Percentiles rank a stretch among this genome's conserved stretches.
phyloP scores from a whole-genome alignment of 2,329 filamentous ascomycete genomes.

The Hymenoscyphus fructigenus region DNA sequence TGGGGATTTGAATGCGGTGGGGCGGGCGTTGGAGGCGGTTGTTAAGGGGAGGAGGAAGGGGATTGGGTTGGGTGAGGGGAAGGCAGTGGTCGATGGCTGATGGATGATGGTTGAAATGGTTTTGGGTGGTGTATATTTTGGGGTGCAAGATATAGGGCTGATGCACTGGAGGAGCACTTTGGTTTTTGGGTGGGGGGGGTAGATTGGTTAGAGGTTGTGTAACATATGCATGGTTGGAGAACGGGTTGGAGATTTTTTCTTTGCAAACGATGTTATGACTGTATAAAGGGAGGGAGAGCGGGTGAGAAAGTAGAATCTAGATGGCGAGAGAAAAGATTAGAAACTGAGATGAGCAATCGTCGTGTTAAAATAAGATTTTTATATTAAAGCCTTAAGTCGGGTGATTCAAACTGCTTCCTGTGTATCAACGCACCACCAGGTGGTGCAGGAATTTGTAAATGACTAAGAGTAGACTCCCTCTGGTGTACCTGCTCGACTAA shows the following conservation, averaged over 20 bases:
- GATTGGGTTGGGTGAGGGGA: slow-evolving; percentile 60
- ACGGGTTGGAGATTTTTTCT: not conserved
- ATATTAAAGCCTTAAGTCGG: slow-evolving; percentile 11
- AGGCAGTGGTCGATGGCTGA: not conserved
- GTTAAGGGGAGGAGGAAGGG: slow-evolving; percentile 66
- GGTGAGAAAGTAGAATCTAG: not conserved
- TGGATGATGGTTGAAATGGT: not conserved
- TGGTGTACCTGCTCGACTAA: too few species aligned
- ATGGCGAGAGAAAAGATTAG: not conserved
- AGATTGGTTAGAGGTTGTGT: not conserved
- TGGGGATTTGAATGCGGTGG: slow-evolving; percentile 80
- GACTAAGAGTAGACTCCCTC: too few species aligned
- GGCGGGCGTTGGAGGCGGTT: slow-evolving; percentile 69
- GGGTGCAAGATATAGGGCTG: not conserved
- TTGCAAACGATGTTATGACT: not conserved
- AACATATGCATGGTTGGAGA: not conserved
- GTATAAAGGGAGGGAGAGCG: not conserved
- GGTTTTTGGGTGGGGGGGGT: not conserved
- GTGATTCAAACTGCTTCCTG: too few species aligned
- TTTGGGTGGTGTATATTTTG: not conserved
- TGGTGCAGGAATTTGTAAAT: too few species aligned
- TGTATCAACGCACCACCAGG: too few species aligned
- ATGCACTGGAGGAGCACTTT: not conserved
- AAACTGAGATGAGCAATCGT: not conserved
- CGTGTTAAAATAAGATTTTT: not conserved